Evolutionary conservation across 2,329 filamentous ascomycete species (phyloP), one percentile per base, ranked within the genome.

Genomic region (Aspergillus fischeri): DNA sequence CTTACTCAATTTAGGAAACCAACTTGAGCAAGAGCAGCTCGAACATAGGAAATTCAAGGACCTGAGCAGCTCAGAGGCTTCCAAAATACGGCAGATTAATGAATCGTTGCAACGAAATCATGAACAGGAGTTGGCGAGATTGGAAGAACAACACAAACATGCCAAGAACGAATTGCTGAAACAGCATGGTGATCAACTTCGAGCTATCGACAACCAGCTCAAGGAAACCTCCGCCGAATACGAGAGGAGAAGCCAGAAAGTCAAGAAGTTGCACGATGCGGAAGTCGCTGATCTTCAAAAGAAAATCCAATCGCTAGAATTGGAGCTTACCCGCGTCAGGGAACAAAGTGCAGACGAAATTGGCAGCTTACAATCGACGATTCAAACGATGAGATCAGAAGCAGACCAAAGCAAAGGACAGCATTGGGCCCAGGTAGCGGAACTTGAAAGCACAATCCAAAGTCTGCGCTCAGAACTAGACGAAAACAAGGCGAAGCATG

Each of bases 31-130:
- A 65, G 89, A 92, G 67, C 85, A 89, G 66, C 84, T 86, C 6
- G 87, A 92, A 60, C 87, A 90, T 70, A 82, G 83, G 27, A 85
- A 83, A 60, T 82, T 84, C 1, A 88, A 86, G 60, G 86, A 89
- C 57, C 78, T 78, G 2, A 78, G 75, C 20, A 72, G 76, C 7
- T 70, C 82, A 17, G 86, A 89, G 59, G 64, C 86, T 45, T 72
- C 74, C 59, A 76, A 84, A 42, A 80, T 89, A 51, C 87, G 86
- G 61, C 83, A 80, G 38, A 81, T 88, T 62, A 90, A 91, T 55
- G 87, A 93, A 51, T 83, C 83, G 7, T 76, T 92, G 20, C 89
- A 91, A 64, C 81, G 81, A 49, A 83, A 86, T 35, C 89, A 94
- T 66, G 85, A 88, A 53, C 82, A 85, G 41, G 87, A 91, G 55